A percentile compares a stretch with the other conserved stretches of the same genome.
These are phyloP conservation scores for Fusarium sp. DNA, from an alignment of 2,329 filamentous ascomycete genomes.

Conservation along the genomic window DNA sequence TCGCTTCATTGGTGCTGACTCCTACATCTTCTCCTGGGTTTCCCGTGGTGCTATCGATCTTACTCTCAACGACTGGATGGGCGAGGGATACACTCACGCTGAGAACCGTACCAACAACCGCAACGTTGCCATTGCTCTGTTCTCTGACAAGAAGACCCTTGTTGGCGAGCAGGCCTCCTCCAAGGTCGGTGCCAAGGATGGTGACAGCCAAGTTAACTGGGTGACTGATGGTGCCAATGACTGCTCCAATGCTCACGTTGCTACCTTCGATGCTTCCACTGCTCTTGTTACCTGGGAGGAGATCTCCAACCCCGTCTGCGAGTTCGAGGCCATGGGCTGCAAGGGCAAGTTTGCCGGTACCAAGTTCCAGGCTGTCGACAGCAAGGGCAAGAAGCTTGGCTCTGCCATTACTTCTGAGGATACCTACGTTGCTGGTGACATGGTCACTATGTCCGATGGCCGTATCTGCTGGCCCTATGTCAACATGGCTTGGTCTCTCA, in stretches of 20 bases:
- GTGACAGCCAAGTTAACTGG: constrained; percentile 70
- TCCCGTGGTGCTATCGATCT: constrained; percentile 67
- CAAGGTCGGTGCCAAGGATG: constrained; percentile 60
- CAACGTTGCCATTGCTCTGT: constrained; percentile 66
- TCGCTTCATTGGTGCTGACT: constrained; percentile 61
- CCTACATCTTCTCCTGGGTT: constrained; percentile 71
- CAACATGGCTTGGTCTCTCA: constrained; percentile 60
- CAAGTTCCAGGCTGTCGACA: constrained; percentile 67
- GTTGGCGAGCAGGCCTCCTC: constrained; percentile 63
- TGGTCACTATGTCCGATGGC: constrained; percentile 67
- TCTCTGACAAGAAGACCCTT: constrained; percentile 67
- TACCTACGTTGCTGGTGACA: constrained; percentile 69
- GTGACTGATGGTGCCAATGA: constrained; percentile 62
- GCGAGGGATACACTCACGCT: constrained; percentile 61
- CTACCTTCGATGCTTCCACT: constrained; percentile 60
- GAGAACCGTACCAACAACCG: constrained; percentile 65
- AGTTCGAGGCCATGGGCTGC: constrained; percentile 68
- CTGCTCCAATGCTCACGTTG: constrained; percentile 67
- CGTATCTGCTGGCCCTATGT: constrained; percentile 71
- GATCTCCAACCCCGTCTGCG: constrained; percentile 64
- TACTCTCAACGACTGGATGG: constrained; percentile 66
- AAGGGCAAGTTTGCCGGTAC: constrained; percentile 66
- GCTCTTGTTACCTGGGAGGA: constrained; percentile 71
- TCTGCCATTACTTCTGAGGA: constrained; percentile 59
- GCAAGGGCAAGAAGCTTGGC: constrained; percentile 61